Conservation (phyloP, 1,284 basidiomycete species). For the Tilletiopsis washingtonensis region DNA sequence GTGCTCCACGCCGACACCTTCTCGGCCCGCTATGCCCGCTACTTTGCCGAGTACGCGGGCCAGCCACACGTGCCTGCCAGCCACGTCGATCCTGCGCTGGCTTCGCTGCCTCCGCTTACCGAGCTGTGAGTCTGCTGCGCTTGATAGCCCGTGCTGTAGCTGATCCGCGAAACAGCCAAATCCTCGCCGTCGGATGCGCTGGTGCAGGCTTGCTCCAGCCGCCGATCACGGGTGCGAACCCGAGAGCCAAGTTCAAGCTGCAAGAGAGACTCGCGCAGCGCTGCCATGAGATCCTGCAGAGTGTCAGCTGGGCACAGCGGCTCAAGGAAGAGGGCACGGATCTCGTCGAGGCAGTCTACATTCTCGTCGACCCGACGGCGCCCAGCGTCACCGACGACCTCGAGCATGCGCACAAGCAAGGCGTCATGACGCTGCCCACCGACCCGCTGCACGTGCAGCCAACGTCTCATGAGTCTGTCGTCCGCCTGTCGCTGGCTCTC, state of each 20-base stretch:
- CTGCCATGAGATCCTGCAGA: not conserved
- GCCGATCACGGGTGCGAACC: not conserved
- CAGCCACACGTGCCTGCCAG: not conserved
- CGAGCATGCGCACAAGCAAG: no score
- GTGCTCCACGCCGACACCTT: slow-evolving; percentile 3
- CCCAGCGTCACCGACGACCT: not conserved
- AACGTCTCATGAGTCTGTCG: not conserved
- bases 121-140: no score
- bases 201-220: slow-evolving; percentile 1
- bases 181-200: slow-evolving; percentile 2
- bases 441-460: not conserved
- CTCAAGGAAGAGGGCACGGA: not conserved
- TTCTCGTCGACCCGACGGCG: not conserved
- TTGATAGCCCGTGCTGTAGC: no score
- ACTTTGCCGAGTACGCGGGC: slow-evolving; percentile 1
- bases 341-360: not conserved
- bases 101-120: not conserved
- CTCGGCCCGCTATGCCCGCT: not conserved
- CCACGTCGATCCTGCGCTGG: not conserved
- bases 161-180: not conserved
- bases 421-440: no score
- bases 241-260: slow-evolving; percentile 1
- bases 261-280: not conserved
- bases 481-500: not conserved
- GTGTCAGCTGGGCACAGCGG: not conserved